phyloP scores from a whole-genome alignment of 257 asterid genomes.

The Coffea eugenioides region DNA sequence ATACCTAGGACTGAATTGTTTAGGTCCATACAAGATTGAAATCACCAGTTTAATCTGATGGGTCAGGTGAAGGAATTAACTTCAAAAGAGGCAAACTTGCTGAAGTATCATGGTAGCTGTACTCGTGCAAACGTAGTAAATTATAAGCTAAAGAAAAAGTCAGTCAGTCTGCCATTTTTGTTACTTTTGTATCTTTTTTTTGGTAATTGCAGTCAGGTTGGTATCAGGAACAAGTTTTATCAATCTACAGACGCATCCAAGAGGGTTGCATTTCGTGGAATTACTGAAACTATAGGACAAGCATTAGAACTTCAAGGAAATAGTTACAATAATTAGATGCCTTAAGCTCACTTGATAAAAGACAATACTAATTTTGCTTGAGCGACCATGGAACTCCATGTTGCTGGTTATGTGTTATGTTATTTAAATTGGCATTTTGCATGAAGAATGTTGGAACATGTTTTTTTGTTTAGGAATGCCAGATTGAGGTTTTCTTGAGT shows the following conservation, averaged over 20 bases:
- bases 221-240: background rate
- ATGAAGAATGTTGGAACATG: background rate
- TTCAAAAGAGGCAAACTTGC: background rate
- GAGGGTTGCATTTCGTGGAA: background rate
- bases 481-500: background rate
- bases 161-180: background rate
- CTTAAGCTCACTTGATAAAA: background rate
- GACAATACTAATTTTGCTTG: background rate
- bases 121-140: background rate
- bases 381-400: background rate
- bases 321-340: background rate
- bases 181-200: background rate
- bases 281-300: background rate
- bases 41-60: background rate
- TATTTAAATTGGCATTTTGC: background rate
- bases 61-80: background rate
- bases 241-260: background rate
- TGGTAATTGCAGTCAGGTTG: background rate
- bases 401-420: background rate
- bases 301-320: background rate
- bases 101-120: background rate
- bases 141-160: background rate
- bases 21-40: background rate
- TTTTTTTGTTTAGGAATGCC: background rate
- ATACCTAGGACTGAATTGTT: background rate